Evolutionary conservation across 345 rosid species (phyloP), one percentile per base, ranked within the genome.

Genomic region (Eucalyptus camaldulensis): DNA sequence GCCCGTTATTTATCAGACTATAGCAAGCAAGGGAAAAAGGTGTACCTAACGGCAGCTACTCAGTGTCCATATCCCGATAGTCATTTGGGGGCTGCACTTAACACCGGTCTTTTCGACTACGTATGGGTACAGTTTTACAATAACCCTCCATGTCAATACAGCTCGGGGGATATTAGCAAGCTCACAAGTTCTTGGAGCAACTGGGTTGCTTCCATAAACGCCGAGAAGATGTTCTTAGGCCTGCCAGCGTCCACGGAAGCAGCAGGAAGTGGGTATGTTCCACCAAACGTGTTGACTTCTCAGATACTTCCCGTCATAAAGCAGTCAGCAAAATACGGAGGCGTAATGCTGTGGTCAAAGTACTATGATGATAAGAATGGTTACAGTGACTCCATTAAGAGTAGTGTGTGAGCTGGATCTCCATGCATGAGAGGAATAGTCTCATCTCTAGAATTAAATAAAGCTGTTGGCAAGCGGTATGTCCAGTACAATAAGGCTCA

Each of bases 31-130:
- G 92, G 91, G 29, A 92, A 83, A 50, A 95, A 91, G 91, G 95
- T 95, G 24, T 94, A 93, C 88, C 13, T 95, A 87, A 81, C 97
- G 17, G 96, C 94, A 65, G 95, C 96, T 83, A 95, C 97, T 31
- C 95, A 94, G 40, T 94, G 97, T 86, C 95, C 94, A 31, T 95
- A 91, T 89, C 96, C 97, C 2, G 96, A 95, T n/a, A 92, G 94
- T 12, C 87, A 89, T 25, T 44, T 95, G 88, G 94, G 94, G 56
- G 62, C 69, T 56, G 94, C 95, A 15, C 91, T 95, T 24, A 90
- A 91, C 53, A 94, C 97, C 17, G 93, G 86, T 29, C 92, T 93
- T 19, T 95, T 94, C 62, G 93, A 94, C 88, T 91, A 91, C 80
- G 95, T 94, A 21, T 94, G 96, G 95, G 86, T 94, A 83, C 95